Conservation (phyloP, 2,329 filamentous ascomycete species). For the Botrytis fragariae region DNA sequence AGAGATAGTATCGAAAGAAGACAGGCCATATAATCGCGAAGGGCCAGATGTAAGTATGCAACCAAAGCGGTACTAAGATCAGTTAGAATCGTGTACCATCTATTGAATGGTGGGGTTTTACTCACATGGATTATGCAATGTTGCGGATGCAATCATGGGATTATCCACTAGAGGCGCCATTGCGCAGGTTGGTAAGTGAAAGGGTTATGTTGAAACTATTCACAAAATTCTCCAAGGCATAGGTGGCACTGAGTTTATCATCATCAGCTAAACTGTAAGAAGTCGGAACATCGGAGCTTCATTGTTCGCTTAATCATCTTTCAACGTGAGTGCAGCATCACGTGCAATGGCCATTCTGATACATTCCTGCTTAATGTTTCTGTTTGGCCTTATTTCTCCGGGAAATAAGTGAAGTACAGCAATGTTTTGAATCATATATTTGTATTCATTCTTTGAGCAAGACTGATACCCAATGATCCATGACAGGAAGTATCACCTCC, state of each 20-base stretch:
- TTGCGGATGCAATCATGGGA: slow-evolving; percentile 81
- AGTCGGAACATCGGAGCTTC: neutral
- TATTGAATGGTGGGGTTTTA: slow-evolving; percentile 5
- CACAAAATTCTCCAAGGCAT: slow-evolving; percentile 13
- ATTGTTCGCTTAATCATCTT: neutral
- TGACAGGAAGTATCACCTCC: neutral
- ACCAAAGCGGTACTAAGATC: slow-evolving; percentile 59
- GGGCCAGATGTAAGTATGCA: slow-evolving; percentile 91
- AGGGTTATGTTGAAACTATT: slow-evolving; percentile 18
- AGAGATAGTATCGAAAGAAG: slow-evolving; percentile 86
- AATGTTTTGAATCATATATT: neutral
- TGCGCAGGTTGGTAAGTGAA: slow-evolving; percentile 21
- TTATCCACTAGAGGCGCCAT: slow-evolving; percentile 88
- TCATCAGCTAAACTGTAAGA: slow-evolving; percentile 13
- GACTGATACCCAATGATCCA: neutral
- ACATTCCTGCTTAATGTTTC: neutral
- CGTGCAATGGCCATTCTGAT: neutral
- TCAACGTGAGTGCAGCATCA: neutral
- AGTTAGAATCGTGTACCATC: slow-evolving; percentile 22
- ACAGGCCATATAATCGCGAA: slow-evolving; percentile 89
- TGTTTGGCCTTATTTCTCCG: neutral
- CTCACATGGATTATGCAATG: slow-evolving; percentile 73
- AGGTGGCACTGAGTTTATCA: slow-evolving; percentile 17
- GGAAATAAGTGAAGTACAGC: neutral
- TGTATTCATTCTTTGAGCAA: neutral